Evolutionary conservation across 352 stramenopile species (phyloP).

Genomic region (Pythium grandisporangium): DNA sequence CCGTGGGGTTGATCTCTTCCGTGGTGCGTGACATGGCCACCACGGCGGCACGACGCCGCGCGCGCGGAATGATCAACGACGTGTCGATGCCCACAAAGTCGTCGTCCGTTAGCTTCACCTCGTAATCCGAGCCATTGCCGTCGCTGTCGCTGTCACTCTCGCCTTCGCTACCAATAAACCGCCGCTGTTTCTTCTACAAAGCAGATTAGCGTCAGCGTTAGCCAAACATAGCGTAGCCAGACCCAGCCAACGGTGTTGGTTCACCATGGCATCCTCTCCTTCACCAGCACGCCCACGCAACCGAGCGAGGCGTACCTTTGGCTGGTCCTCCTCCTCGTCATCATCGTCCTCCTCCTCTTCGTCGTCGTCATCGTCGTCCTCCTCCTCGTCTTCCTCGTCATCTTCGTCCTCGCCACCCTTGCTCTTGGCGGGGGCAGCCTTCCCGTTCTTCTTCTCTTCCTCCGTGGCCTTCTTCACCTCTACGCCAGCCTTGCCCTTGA

Average conservation of each 20-base stretch:
- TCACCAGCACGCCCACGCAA: too few species aligned
- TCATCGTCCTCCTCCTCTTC: slow-evolving; percentile 36
- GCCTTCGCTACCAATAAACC: slow-evolving; percentile 29
- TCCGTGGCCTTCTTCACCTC: slow-evolving; percentile 16
- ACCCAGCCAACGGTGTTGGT: slow-evolving; percentile 1
- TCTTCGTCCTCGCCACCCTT: slow-evolving; percentile 42
- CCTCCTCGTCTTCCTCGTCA: slow-evolving; percentile 27
- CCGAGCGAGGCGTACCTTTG: slow-evolving; percentile 15
- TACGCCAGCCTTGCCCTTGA: slow-evolving; percentile 27
- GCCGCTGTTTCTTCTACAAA: slow-evolving; percentile 64
- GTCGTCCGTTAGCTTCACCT: slow-evolving; percentile 83
- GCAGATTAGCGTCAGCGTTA: too few species aligned
- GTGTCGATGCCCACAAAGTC: slow-evolving; percentile 79
- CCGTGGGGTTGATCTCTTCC: slow-evolving; percentile 27
- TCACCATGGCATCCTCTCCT: too few species aligned
- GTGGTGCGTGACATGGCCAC: slow-evolving; percentile 59
- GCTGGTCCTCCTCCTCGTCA: slow-evolving; percentile 24
- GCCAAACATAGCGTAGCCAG: too few species aligned
- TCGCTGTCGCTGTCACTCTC: slow-evolving; percentile 55
- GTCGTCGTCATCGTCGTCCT: slow-evolving; percentile 20
- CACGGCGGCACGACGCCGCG: slow-evolving; percentile 56
- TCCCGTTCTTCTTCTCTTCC: slow-evolving; percentile 21
- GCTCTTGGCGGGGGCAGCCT: slow-evolving; percentile 35
- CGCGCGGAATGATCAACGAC: slow-evolving; percentile 80
- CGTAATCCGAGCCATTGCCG: slow-evolving; percentile 50